Conservation (phyloP, 192 early-diverging fungal species). For the Coemansia sp. region DNA sequence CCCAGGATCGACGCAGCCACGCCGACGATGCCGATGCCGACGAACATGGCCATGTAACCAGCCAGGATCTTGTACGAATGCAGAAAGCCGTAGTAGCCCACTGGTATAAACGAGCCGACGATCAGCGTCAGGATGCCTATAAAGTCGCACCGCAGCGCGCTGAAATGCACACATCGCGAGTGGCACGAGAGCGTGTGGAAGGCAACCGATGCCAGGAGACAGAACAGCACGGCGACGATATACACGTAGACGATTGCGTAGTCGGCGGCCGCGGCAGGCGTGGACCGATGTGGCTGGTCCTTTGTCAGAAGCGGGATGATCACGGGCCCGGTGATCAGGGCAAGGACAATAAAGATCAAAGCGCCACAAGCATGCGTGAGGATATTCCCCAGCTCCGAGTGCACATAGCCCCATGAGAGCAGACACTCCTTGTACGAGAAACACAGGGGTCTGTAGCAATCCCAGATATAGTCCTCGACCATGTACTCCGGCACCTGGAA, state of each 20-base stretch:
- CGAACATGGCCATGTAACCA: constrained; percentile 64
- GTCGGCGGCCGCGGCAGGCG: constrained; percentile 55
- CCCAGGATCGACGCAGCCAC: constrained; percentile 60
- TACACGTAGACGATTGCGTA: constrained; percentile 70
- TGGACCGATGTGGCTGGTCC: neutral
- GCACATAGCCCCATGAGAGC: constrained; percentile 72
- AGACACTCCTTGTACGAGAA: constrained; percentile 72
- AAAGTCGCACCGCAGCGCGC: constrained; percentile 76
- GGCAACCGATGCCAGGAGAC: constrained; percentile 70
- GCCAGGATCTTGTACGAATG: constrained; percentile 53
- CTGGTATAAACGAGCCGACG: constrained; percentile 55
- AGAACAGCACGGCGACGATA: constrained; percentile 70
- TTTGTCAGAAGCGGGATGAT: constrained; percentile 23
- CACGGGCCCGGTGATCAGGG: constrained; percentile 44
- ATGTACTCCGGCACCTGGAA: constrained; percentile 68
- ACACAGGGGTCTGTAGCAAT: constrained; percentile 73
- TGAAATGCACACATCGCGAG: constrained; percentile 55
- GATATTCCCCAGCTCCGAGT: constrained; percentile 93
- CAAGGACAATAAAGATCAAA: constrained; percentile 56
- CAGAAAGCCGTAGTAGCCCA: constrained; percentile 56
- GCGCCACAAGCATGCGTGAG: constrained; percentile 77
- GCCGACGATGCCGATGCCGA: constrained; percentile 61
- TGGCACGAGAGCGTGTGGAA: constrained; percentile 87
- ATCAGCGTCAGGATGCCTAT: constrained; percentile 84
- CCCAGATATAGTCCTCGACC: constrained; percentile 74